Conservation (phyloP, 2,329 filamentous ascomycete genomes). For the Calonectria ilicicola region DNA sequence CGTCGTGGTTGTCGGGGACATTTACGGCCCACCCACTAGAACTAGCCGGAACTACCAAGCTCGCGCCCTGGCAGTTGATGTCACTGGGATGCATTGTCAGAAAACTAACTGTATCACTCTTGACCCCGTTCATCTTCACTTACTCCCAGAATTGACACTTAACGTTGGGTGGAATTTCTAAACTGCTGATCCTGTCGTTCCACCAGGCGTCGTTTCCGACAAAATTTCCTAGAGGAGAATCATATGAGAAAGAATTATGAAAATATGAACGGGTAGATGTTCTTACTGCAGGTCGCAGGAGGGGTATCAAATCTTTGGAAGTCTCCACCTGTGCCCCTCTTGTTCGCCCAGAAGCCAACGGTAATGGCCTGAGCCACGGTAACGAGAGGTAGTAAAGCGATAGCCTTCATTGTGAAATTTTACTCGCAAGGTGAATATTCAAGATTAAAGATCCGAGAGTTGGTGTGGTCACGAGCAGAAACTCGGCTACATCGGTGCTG, state of each 20-base stretch:
- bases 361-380: slow-evolving; percentile 17
- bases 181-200: slow-evolving; percentile 20
- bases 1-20: too few species aligned
- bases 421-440: neutral
- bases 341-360: slow-evolving; percentile 14
- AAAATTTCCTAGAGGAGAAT: neutral
- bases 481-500: neutral
- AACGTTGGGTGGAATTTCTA: slow-evolving; percentile 16
- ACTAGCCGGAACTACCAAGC: too few species aligned
- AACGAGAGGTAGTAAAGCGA: neutral
- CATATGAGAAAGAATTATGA: neutral
- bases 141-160: slow-evolving; percentile 23
- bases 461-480: too few species aligned
- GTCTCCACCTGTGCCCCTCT: slow-evolving; percentile 13
- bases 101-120: neutral
- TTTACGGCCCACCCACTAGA: too few species aligned
- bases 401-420: slow-evolving; percentile 3
- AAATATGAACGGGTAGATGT: neutral
- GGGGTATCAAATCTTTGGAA: slow-evolving; percentile 11
- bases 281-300: slow-evolving; percentile 8
- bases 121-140: neutral
- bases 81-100: neutral
- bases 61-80: neutral
- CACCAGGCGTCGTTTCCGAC: slow-evolving; percentile 10
- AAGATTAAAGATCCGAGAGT: neutral